Conservation (phyloP, 1,139 yeast species). For the Suhomyces bribrorum region DNA sequence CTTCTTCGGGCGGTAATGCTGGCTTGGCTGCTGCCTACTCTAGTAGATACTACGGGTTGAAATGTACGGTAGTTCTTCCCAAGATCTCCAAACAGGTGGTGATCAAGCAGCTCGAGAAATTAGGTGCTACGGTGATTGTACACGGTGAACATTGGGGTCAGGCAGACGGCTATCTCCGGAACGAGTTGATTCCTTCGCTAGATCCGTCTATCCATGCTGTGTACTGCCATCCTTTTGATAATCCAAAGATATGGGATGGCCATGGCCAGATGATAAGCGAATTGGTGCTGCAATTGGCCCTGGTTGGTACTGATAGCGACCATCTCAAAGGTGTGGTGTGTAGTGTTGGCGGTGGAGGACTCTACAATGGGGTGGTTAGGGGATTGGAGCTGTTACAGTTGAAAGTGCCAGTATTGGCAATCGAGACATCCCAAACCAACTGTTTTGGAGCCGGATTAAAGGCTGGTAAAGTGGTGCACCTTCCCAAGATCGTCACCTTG, state of each 20-base stretch:
- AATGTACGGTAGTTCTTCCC: constrained; percentile 46
- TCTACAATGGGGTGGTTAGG: constrained; percentile 39
- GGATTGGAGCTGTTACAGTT: constrained; percentile 29
- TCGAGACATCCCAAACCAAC: constrained; percentile 45
- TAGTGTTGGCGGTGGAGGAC: constrained; percentile 48
- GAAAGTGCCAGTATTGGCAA: constrained; percentile 29
- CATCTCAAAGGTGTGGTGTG: constrained; percentile 39
- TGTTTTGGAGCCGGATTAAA: constrained; percentile 36
- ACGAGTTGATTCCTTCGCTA: constrained; percentile 20
- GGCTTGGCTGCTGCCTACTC: constrained; percentile 48
- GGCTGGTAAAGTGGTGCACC: constrained; percentile 28
- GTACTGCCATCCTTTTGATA: constrained; percentile 46
- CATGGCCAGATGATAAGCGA: constrained; percentile 40
- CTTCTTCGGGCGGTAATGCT: constrained; percentile 51
- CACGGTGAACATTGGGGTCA: constrained; percentile 40
- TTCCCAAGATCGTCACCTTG: constrained; percentile 33
- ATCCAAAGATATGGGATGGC: constrained; percentile 43
- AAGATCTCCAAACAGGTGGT: constrained; percentile 28
- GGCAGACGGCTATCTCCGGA: constrained; percentile 35
- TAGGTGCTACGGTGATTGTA: constrained; percentile 33
- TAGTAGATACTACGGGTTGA: constrained; percentile 26
- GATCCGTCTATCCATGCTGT: constrained; percentile 24
- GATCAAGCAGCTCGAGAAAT: constrained; percentile 23
- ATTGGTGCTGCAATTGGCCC: constrained; percentile 21
- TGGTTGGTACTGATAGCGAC: constrained; percentile 17